These are phyloP conservation scores for Aureobasidium melanogenum DNA, from an alignment of 2,329 filamentous ascomycete species.

Conservation along the genomic window DNA sequence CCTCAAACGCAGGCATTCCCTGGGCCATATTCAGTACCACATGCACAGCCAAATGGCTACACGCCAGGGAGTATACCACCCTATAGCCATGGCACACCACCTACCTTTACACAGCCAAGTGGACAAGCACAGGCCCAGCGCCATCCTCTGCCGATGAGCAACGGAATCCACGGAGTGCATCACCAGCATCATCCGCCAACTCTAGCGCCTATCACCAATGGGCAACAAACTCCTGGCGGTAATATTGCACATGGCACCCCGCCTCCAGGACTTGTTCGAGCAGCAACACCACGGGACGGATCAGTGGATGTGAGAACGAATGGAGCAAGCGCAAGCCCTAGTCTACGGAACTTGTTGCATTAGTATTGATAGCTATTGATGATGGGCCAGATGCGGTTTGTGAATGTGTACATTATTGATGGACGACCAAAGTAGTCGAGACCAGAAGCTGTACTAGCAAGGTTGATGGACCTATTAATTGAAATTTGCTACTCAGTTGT, in stretches of 20 bases:
- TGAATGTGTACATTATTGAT: neutral
- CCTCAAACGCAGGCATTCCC: constrained; percentile 13
- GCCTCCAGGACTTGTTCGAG: constrained; percentile 4
- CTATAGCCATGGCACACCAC: neutral
- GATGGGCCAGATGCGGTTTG: neutral
- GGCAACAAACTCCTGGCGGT: neutral
- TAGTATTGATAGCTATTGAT: constrained; percentile 16
- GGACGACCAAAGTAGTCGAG: neutral
- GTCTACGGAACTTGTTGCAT: constrained; percentile 38
- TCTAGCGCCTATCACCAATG: neutral
- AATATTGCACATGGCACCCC: constrained; percentile 4
- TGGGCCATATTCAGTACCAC: constrained; percentile 14
- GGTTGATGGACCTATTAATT: neutral
- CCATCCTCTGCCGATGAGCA: constrained; percentile 2
- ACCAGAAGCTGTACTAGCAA: neutral
- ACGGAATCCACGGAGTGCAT: constrained; percentile 1
- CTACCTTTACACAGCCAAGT: neutral
- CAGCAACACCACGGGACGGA: constrained; percentile 20
- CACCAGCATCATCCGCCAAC: constrained; percentile 1
- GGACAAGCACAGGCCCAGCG: neutral
- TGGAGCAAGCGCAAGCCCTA: constrained; percentile 39
- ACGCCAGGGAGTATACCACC: neutral
- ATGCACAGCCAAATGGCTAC: neutral
- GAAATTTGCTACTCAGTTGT: neutral
- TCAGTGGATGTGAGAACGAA: constrained; percentile 17